Evolutionary conservation across 176 grass and related monocot genomes (phyloP).

Genomic region (Carex cristatella): DNA sequence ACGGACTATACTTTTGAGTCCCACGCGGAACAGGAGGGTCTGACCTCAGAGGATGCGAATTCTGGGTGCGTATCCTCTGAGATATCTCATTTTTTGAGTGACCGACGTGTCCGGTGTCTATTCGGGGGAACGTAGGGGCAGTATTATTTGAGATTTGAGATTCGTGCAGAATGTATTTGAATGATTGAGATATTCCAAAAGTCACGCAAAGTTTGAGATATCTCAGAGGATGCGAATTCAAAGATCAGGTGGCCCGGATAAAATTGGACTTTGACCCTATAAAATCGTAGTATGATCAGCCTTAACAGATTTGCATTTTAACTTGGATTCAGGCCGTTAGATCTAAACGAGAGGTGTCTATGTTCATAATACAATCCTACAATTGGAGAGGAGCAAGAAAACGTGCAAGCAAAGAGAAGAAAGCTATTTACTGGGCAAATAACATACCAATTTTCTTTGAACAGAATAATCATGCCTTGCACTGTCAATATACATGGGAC

Average conservation of each 20-base stretch:
- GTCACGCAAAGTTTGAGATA: too few relatives aligned
- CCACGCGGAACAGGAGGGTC: not conserved
- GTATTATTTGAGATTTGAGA: too few relatives aligned
- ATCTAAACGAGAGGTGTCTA: not conserved
- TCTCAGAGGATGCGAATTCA: too few relatives aligned
- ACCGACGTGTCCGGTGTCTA: too few relatives aligned
- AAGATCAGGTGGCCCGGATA: not conserved
- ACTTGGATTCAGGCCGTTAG: not conserved
- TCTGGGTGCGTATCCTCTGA: too few relatives aligned
- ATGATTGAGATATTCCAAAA: too few relatives aligned
- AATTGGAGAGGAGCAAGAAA: not conserved
- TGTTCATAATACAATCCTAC: not conserved
- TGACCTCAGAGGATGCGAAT: not conserved
- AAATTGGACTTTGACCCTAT: not conserved
- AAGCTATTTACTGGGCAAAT: not conserved
- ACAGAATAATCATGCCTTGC: conserved; percentile 3
- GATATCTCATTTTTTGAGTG: too few relatives aligned
- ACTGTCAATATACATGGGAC: conserved; percentile 16
- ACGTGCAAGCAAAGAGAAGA: not conserved
- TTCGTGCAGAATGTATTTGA: too few relatives aligned
- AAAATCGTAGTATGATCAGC: not conserved
- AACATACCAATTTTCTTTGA: not conserved
- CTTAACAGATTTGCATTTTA: not conserved
- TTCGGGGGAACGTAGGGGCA: too few relatives aligned
- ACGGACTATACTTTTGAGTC: not conserved